Percentiles rank a stretch among this genome's conserved stretches.
These are phyloP conservation scores for Chytriomyces confervae DNA, from an alignment of 192 early-diverging fungal species.

Conservation along the genomic window DNA sequence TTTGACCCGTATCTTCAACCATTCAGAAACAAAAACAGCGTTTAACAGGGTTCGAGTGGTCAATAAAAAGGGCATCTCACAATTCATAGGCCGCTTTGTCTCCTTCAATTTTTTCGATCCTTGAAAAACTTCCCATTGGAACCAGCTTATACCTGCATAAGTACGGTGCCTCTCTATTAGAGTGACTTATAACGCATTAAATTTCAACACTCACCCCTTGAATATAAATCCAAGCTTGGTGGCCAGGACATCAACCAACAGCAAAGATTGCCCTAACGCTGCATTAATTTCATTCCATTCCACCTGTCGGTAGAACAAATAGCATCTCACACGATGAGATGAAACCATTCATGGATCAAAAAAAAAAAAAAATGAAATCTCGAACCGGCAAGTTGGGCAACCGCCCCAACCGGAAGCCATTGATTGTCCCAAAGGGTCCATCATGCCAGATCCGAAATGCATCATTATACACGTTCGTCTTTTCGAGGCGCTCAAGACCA, in stretches of 20 bases:
- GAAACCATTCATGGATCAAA: not conserved
- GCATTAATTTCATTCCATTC: constrained; percentile 98
- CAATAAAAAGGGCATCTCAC: constrained; percentile 49
- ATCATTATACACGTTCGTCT: constrained; percentile 95
- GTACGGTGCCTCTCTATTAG: not conserved
- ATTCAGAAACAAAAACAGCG: constrained; percentile 1
- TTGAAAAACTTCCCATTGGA: constrained; percentile 90
- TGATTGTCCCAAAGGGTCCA: constrained; percentile 90
- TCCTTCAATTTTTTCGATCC: constrained; percentile 82
- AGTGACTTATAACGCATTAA: not conserved
- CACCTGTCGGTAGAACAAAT: constrained; percentile 52
- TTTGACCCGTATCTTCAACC: constrained; percentile 77
- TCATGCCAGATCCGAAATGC: constrained; percentile 87
- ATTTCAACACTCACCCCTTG: constrained; percentile 54
- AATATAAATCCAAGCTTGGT: constrained; percentile 84
- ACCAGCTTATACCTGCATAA: constrained; percentile 73
- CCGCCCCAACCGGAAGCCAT: constrained; percentile 89
- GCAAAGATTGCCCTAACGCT: constrained; percentile 87
- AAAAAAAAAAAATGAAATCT: not conserved
- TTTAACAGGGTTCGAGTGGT: constrained; percentile 2
- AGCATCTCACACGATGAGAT: not conserved
- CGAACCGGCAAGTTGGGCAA: constrained; percentile 70
- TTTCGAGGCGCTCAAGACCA: constrained; percentile 83
- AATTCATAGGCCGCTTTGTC: constrained; percentile 80
- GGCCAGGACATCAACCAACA: constrained; percentile 87